Evolutionary conservation across 2,329 filamentous ascomycete species (phyloP).

Genomic region (Lachnellula arida): DNA sequence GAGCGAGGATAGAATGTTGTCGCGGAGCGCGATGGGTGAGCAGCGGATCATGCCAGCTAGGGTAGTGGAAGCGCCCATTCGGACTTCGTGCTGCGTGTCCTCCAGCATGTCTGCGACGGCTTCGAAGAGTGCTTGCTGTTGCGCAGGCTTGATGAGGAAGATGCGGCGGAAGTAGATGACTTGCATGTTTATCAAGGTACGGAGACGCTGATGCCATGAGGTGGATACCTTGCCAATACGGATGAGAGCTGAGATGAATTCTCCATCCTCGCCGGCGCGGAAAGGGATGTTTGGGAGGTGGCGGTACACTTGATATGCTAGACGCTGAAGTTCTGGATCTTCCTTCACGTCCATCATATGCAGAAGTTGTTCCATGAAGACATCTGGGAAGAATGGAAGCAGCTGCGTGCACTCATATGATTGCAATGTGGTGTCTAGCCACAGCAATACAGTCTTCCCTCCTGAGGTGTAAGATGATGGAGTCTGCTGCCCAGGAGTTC

Average conservation of each 20-base stretch:
- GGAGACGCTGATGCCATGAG: conserved; percentile 93
- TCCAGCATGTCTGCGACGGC: conserved; percentile 95
- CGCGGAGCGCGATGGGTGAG: conserved; percentile 75
- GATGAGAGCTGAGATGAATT: conserved; percentile 81
- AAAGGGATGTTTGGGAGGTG: conserved; percentile 95
- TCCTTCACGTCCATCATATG: conserved; percentile 99
- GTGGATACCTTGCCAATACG: conserved; percentile 77
- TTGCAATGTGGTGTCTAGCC: conserved; percentile 87
- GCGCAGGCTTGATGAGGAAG: conserved; percentile 71
- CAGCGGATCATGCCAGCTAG: conserved; percentile 97
- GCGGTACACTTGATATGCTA: conserved; percentile 95
- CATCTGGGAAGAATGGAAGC: conserved; percentile 81
- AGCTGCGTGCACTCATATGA: conserved; percentile 92
- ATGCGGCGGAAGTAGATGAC: conserved; percentile 96
- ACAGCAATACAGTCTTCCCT: conserved; percentile 91
- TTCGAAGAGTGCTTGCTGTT: conserved; percentile 78
- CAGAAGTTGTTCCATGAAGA: conserved; percentile 86
- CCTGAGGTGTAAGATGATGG: conserved; percentile 93
- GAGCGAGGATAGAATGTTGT: conserved; percentile 69
- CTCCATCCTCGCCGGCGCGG: conserved; percentile 74
- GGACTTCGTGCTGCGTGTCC: conserved; percentile 88
- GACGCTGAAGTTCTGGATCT: conserved; percentile 87
- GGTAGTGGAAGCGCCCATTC: conserved; percentile 86
- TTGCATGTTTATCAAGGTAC: conserved; percentile 96
- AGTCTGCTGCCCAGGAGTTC: conserved; percentile 82